Evolutionary conservation across 164 flowering plant genomes (phyloP).

Genomic region (Berberis thunbergii): DNA sequence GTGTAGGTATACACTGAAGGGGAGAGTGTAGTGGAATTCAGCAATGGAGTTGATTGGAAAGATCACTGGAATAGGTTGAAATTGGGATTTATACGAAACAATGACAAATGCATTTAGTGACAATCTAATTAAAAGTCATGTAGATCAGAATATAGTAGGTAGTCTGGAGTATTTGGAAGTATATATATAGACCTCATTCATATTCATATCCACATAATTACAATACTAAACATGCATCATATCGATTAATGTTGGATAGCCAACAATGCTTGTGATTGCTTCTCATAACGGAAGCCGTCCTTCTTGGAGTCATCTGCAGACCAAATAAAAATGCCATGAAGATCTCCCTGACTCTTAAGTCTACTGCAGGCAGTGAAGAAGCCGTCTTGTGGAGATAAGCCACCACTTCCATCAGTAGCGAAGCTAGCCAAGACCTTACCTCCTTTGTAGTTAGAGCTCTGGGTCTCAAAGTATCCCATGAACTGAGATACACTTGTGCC

Average conservation of each 20-base stretch:
- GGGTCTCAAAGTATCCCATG: conserved; percentile 25
- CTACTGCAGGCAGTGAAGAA: conserved; percentile 44
- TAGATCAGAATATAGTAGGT: no score
- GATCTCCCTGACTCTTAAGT: conserved; percentile 26
- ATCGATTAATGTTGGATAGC: conserved; percentile 4
- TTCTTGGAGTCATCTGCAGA: conserved; percentile 49
- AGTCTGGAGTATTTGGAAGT: no score
- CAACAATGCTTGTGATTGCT: conserved; percentile 34
- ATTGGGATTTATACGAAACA: no score
- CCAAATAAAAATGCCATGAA: conserved; percentile 47
- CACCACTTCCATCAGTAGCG: conserved; percentile 33
- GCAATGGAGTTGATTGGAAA: no score
- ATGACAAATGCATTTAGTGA: no score
- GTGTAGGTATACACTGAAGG: no score
- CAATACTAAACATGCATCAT: no score
- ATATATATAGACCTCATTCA: no score
- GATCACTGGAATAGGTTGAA: no score
- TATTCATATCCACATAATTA: no score
- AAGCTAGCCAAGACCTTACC: conserved; percentile 43
- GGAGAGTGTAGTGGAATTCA: no score
- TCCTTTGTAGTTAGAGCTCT: conserved; percentile 32
- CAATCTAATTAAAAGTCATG: no score
- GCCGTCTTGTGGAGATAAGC: conserved; percentile 33
- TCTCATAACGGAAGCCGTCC: conserved; percentile 34
- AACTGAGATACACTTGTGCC: conserved; percentile 43